Evolutionary conservation across 2,329 filamentous ascomycete species (phyloP), one percentile per base, ranked within the genome.

Genomic region (Penicillium italicum): DNA sequence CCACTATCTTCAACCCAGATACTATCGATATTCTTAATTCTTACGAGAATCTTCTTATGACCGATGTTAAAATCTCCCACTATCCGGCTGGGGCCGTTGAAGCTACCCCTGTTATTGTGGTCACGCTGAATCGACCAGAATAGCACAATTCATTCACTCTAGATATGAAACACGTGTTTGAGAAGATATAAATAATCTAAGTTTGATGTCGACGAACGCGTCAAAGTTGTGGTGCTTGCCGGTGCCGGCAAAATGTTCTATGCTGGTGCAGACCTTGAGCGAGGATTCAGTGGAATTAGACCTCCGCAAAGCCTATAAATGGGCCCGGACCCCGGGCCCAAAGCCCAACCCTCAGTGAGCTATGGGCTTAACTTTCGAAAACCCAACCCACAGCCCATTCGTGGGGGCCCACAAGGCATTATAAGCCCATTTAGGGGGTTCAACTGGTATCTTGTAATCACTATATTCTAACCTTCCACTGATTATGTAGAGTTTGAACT

Each of bases 121-220:
- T 84, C 50, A 75, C 77, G n/a, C 69, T 83, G 59, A 79, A 82
- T 67, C 76, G 82, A 5, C 81, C 80, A 1, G 72, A 75, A 50
- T 83, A 84, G 67, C 74, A 80, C 36, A 85, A 85, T 70, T 80
- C 82, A 7, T 75, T 84, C 50, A 83, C 80, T 2, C 72, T 77
- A 53, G 68, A 68, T 41, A 76, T 83, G 67, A 79, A 82, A 62
- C 62, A 65, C 53, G 71, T 80, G 34, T 65, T 82, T 3, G 60
- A 44, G 41, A 48, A 53, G 22, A 33, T 53, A 33, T 53, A 41
- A 5, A 33, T 53, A 41, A 5, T 16, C 36, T 10, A 47, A 33
- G 18, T 30, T 57, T 10, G 50, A 57, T 30, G 40, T 57, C 9
- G 55, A 57, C 30, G 46, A 57, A 16, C 45, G 55, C 6, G 51